Base-by-base conservation (phyloP, 108 stramenopile genomes). In the Craspedostauros australis region DNA sequence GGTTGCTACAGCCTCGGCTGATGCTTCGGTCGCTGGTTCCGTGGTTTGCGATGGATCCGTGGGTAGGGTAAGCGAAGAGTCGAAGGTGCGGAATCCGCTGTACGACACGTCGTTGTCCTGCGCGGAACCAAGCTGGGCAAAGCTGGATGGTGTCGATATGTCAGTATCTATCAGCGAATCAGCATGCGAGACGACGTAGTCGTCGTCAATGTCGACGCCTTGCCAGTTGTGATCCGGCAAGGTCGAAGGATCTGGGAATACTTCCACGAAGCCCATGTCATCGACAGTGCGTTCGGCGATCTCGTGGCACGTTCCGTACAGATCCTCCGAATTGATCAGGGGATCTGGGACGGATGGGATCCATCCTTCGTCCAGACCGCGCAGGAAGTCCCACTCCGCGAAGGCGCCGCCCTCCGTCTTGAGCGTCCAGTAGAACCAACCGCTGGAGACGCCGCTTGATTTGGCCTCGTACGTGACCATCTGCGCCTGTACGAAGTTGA, bases 341-440 rank as follows among this genome's bases (percentile, higher is more conserved):
- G 45, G 33, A 5, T 19, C 22, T 6, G 62, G 61, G 1, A 80
- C 26, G 12, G 45, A 48, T 0, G 75, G 80, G 24, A 87, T 64
- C 85, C 85, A 87, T 31, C 85, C 85, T 57, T 87, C 80, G 29
- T 39, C 32, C 25, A 82, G 18, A 2, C 80, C 85, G 14, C 73
- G 64, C 39, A 77, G 59, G 44, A 64, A 87, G 54, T 87, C 75
- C 80, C 80, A 87, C 71, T 87, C 85, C 3, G 73, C 76, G 62
- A 79, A 81, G 16, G 60, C 77, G 0, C 60, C 75, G 5, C 67
- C 71, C 63, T 83, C 82, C 53, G 58, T 77, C 54, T 83, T 78
- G 20, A 73, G 57, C 15, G 68, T 83, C 76, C 74, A 82, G 44
- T 54, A 87, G 50, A 87, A 87, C 85, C 85, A 87, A 8, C 76